phyloP scores from a whole-genome alignment of 768 basidiomycete species.

The Amanita fuliginea region DNA sequence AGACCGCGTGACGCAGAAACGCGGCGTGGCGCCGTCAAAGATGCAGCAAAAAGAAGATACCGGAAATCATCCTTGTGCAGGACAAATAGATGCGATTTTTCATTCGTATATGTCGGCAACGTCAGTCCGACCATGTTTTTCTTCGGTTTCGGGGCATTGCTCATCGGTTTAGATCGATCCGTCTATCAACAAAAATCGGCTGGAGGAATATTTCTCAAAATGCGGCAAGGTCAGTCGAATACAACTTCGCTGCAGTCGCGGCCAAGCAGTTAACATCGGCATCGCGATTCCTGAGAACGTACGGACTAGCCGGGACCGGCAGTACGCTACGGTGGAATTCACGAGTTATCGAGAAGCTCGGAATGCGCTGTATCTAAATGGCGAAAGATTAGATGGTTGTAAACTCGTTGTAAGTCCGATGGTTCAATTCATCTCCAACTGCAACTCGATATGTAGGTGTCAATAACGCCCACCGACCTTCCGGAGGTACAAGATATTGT shows the following conservation, averaged over 20 bases:
- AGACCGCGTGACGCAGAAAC: neutral
- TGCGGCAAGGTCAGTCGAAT: constrained; percentile 26
- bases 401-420: constrained; percentile 28
- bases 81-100: constrained; percentile 10
- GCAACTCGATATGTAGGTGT: constrained; percentile 18
- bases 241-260: constrained; percentile 31
- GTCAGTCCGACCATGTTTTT: constrained; percentile 24
- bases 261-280: constrained; percentile 21
- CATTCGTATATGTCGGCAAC: constrained; percentile 49
- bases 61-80: constrained; percentile 12
- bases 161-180: constrained; percentile 20
- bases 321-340: constrained; percentile 45
- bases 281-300: constrained; percentile 11
- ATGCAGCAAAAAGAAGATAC: constrained; percentile 17
- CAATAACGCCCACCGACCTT: constrained; percentile 23
- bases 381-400: constrained; percentile 22
- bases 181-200: constrained; percentile 20
- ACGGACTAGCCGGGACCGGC: constrained; percentile 22
- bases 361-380: constrained; percentile 31
- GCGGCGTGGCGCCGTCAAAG: constrained; percentile 8
- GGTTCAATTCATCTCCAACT: neutral
- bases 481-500: constrained; percentile 27
- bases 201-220: constrained; percentile 21
- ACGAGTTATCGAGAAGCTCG: constrained; percentile 20
- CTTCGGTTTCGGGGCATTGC: constrained; percentile 1